Evolutionary conservation across 768 basidiomycete species (phyloP).

Genomic region (Solioccasus polychromus): DNA sequence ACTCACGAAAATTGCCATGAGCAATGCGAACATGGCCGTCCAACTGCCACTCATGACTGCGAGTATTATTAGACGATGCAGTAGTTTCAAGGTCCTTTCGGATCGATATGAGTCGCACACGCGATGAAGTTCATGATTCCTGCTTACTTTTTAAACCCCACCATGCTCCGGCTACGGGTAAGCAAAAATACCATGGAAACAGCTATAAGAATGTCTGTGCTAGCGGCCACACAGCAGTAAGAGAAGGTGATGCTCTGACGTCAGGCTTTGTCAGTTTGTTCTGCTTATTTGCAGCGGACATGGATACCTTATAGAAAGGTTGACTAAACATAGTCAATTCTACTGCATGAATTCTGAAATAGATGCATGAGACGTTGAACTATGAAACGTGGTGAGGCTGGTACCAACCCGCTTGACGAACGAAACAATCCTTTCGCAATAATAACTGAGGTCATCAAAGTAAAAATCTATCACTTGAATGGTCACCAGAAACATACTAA

Average conservation of each 20-base stretch:
- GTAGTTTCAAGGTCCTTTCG: neutral
- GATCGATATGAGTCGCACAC: no score
- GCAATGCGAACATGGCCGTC: conserved; percentile 48
- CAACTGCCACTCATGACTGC: conserved; percentile 36
- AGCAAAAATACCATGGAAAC: conserved; percentile 7
- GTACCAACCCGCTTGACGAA: no score
- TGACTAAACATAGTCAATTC: neutral
- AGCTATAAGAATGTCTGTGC: conserved; percentile 4
- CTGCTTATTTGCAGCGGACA: neutral
- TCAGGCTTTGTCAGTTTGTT: neutral
- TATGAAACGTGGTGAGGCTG: no score
- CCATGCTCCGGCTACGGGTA: neutral
- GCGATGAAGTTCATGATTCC: no score
- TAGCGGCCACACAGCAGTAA: neutral
- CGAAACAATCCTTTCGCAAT: neutral
- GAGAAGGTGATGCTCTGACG: neutral
- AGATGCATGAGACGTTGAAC: neutral
- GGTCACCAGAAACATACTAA: no score
- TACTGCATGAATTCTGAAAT: neutral
- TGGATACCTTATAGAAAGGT: neutral
- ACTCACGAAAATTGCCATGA: no score
- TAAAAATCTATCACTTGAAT: no score
- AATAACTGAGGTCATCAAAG: no score
- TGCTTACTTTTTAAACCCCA: neutral
- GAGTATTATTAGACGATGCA: conserved; percentile 12